Base-by-base conservation (phyloP, 2,329 filamentous ascomycete species). In the Furcasterigmium sp. region DNA sequence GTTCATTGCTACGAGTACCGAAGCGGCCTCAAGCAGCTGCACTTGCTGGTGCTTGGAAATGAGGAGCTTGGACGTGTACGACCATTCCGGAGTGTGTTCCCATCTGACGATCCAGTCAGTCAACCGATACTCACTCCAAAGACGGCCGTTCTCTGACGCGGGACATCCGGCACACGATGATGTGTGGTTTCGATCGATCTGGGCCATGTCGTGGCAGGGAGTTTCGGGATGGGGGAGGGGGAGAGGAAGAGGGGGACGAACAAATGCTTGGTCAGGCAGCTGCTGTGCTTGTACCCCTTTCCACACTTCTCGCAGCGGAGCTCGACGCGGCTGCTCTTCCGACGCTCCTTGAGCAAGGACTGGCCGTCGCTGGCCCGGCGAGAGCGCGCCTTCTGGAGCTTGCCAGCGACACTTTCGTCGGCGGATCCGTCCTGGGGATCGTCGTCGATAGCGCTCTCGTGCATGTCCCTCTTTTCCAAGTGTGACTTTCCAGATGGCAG, bases 221-320 rank as follows among this genome's bases (percentile, higher is more conserved):
- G 39, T 9, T 20, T 20, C 10, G 36, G 25, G 61, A 60, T 52
- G 61, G 58, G 63, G 56, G 61, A 55, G 56, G 53, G 57, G 59
- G 62, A 64, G 62, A 67, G 70, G 69, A 70, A 69, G 70, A 73
- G 77, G 82, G 77, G 73, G 77, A 95, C 93, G 81, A 84, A 97
- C 93, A 96, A 85, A 84, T 98, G 93, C 82, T 97, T 98, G 66
- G 88, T 94, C 76, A 98, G 82, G 82, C 93, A 98, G 76, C 93
- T 97, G 82, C 91, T 95, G 79, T 98, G 93, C 83, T 98, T 98
- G 82, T 98, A 98, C 71, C 90, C 90, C 79, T 98, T 98, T 68
- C 91, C 91, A 75, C 93, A 98, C 70, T 91, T 91, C 64, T 95
- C 89, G 74, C 93, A 98, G 68, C 87, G 89, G 63, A 98, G 81